Conservation (phyloP, 768 basidiomycete species). For the Cytidiella melzeri region DNA sequence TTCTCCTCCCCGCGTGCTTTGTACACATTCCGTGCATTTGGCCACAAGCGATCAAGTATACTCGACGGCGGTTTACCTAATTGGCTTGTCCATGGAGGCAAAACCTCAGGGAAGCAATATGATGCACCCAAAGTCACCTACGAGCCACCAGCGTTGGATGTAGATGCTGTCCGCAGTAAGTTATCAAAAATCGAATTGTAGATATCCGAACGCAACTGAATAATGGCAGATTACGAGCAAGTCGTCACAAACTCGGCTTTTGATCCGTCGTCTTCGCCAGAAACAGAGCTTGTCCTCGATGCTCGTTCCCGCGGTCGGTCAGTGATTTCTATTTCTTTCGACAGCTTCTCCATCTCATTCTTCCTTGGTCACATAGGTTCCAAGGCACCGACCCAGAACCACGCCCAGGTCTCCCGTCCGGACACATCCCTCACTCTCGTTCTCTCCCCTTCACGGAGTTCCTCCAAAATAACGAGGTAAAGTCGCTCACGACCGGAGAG, state of each 20-base stretch:
- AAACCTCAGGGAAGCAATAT: slow-evolving; percentile 33
- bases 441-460: slow-evolving; percentile 82
- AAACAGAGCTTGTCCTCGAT: slow-evolving; percentile 74
- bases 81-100: slow-evolving; percentile 65
- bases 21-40: slow-evolving; percentile 92
- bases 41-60: slow-evolving; percentile 79
- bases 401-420: slow-evolving; percentile 78
- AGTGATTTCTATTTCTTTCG: slow-evolving; percentile 12
- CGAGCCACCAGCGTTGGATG: slow-evolving; percentile 45
- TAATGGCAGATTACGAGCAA: slow-evolving; percentile 64
- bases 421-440: slow-evolving; percentile 86
- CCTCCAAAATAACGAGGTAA: slow-evolving; percentile 37
- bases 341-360: slow-evolving; percentile 9
- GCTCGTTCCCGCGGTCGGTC: slow-evolving; percentile 82
- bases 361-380: slow-evolving; percentile 43
- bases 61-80: slow-evolving; percentile 89
- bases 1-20: slow-evolving; percentile 91
- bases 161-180: slow-evolving; percentile 49
- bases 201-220: too few species aligned
- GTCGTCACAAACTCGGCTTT: slow-evolving; percentile 64
- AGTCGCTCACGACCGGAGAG: slow-evolving; percentile 4
- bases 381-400: slow-evolving; percentile 83
- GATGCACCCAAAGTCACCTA: slow-evolving; percentile 34
- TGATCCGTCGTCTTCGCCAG: slow-evolving; percentile 36
- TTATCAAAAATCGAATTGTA: too few species aligned